Conservation (phyloP, 2,329 filamentous ascomycete species). For the Apiospora koreana region DNA sequence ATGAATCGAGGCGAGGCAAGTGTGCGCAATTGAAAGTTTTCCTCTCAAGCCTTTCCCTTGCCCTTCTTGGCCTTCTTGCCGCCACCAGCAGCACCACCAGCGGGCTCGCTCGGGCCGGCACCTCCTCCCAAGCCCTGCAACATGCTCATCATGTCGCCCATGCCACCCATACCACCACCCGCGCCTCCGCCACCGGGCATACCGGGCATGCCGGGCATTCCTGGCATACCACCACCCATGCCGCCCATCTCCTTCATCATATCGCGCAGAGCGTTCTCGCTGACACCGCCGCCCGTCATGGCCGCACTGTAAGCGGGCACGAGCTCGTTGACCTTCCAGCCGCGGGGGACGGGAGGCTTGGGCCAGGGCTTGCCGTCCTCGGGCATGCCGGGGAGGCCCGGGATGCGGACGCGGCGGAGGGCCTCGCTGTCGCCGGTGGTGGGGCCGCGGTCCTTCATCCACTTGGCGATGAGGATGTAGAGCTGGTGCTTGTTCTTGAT, state of each 20-base stretch:
- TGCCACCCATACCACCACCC: slow-evolving; percentile 28
- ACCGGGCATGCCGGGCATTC: slow-evolving; percentile 29
- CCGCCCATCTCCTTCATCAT: slow-evolving; percentile 92
- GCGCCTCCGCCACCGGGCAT: slow-evolving; percentile 21
- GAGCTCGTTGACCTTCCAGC: slow-evolving; percentile 87
- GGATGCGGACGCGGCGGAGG: slow-evolving; percentile 68
- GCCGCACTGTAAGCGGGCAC: slow-evolving; percentile 87
- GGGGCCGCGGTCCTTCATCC: slow-evolving; percentile 71
- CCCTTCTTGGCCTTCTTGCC: slow-evolving; percentile 52
- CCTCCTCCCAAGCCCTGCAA: slow-evolving; percentile 19
- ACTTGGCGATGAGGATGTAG: slow-evolving; percentile 75
- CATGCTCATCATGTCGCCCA: slow-evolving; percentile 20
- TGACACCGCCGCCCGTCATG: slow-evolving; percentile 89
- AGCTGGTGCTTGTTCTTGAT: slow-evolving; percentile 84
- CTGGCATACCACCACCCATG: slow-evolving; percentile 31
- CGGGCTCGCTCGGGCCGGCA: slow-evolving; percentile 16
- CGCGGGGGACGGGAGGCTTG: slow-evolving; percentile 73
- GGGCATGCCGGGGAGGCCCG: slow-evolving; percentile 67
- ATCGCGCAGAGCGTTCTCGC: slow-evolving; percentile 91
- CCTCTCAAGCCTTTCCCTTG: slow-evolving; percentile 42
- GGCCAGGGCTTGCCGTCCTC: slow-evolving; percentile 69
- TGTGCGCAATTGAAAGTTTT: background rate
- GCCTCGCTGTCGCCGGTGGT: slow-evolving; percentile 70
- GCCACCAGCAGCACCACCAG: slow-evolving; percentile 22
- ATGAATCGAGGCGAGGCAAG: background rate